Base-by-base conservation (phyloP, 192 early-diverging fungal species). In the Linnemannia elongata region DNA sequence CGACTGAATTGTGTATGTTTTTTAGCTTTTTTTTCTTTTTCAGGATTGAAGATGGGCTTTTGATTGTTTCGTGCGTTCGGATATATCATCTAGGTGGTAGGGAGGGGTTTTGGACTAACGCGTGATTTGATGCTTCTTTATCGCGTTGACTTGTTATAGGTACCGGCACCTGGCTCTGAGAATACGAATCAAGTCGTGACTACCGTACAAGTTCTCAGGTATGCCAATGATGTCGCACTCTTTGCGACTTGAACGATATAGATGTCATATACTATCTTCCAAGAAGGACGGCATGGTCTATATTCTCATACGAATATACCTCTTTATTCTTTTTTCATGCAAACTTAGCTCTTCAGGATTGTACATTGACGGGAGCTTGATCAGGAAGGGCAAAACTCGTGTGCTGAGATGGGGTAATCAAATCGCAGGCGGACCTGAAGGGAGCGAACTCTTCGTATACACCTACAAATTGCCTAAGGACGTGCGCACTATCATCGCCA, bases 371-470 rank as follows among this genome's bases (percentile, higher is more conserved):
- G 41, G 72, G 6, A 81, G 36, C 6, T 24, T 24, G 33, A 20
- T 81, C 20, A 1, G 30, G 20, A 74, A 74, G n/a, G 41, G 55
- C 22, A 39, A 41, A 9, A 24, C n/a, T 1, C 54, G 18, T 15
- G 24, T 45, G 8, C 36, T 81, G 8, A 6, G 20, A 24, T 69
- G 41, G 44, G 74, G 80, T n/a, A 38, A 75, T 17, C 13, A 33
- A 36, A 39, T 81, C 41, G 66, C 52, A 27, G 72, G 55, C 20
- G 70, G 71, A n/a, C 41, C 41, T 10, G 4, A 24, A 27, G 55
- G 33, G 13, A 20, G 9, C 2, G 79, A 81, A 60, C 57, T 75
- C 6, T 81, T 81, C 41, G 0, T n/a, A 3, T 81, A 75, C 38
- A 66, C 73, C 35, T 81, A 69, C 73, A 39, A 35, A 42, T 24